Percentiles rank a stretch among this genome's conserved stretches.
Conservation (phyloP, 257 asterid species). For the Capsicum pubescens region DNA sequence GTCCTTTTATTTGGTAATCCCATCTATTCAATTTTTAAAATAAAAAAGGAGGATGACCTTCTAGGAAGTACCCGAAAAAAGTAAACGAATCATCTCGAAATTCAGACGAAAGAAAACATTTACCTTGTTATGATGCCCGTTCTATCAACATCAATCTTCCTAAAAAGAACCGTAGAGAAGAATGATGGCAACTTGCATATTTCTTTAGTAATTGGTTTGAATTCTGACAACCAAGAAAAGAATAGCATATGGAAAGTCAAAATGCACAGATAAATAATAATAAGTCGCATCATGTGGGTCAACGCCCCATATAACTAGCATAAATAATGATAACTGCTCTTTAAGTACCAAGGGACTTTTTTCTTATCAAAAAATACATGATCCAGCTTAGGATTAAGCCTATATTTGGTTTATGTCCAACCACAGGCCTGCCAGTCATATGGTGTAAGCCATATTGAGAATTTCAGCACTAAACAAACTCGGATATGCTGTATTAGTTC, state of each 20-base stretch:
- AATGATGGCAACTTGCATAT: constrained; percentile 98
- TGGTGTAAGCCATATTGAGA: neutral
- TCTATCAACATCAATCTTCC: constrained; percentile 70
- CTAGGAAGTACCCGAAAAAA: neutral
- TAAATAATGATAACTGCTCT: constrained; percentile 2
- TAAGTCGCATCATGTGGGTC: neutral
- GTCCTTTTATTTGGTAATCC: neutral
- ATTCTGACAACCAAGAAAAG: constrained; percentile 62
- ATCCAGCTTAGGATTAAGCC: constrained; percentile 8
- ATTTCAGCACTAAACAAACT: neutral
- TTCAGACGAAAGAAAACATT: constrained; percentile 4
- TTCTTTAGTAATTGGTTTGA: constrained; percentile 91
- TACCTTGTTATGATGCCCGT: constrained; percentile 89
- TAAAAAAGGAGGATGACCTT: neutral
- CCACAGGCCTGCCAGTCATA: neutral
- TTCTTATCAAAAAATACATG: neutral
- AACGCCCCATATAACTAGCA: neutral
- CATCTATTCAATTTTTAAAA: neutral
- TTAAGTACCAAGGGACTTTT: neutral
- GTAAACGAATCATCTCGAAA: neutral
- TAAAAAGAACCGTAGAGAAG: constrained; percentile 83
- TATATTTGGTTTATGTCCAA: neutral
- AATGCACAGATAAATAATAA: neutral
- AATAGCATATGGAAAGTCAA: constrained; percentile 2
- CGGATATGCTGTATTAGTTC: neutral